Conservation (phyloP, 2,329 filamentous ascomycete species). For the Cordyceps sp. region DNA sequence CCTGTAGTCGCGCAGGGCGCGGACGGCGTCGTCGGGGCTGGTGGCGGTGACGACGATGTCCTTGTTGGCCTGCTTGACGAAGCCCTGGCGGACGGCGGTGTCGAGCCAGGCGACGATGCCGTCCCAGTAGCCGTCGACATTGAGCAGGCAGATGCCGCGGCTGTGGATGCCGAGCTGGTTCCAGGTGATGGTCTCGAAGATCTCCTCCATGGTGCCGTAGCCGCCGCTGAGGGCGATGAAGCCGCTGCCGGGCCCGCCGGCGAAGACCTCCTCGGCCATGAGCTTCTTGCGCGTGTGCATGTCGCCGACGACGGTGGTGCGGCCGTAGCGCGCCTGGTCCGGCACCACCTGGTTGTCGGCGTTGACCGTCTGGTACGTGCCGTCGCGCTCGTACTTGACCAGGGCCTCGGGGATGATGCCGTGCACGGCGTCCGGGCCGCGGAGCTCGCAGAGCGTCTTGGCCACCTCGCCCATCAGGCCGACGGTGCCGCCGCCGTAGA, state of each 20-base stretch:
- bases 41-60: constrained; percentile 66
- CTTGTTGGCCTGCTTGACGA: constrained; percentile 54
- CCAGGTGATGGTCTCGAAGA: constrained; percentile 85
- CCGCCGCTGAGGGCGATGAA: constrained; percentile 83
- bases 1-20: constrained; percentile 56
- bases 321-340: constrained; percentile 53
- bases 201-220: constrained; percentile 90
- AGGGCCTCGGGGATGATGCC: constrained; percentile 86
- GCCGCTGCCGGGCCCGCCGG: constrained; percentile 65
- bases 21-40: constrained; percentile 55
- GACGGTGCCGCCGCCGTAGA: constrained; percentile 89
- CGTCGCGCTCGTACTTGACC: constrained; percentile 59
- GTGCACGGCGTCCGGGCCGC: constrained; percentile 69
- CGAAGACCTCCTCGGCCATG: constrained; percentile 80
- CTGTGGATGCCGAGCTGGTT: constrained; percentile 91
- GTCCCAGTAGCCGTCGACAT: constrained; percentile 85
- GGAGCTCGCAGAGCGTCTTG: constrained; percentile 66
- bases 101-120: constrained; percentile 70
- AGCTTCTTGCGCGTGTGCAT: constrained; percentile 94
- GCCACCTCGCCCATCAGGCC: constrained; percentile 94
- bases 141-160: constrained; percentile 63
- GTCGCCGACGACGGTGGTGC: constrained; percentile 76
- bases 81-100: constrained; percentile 58
- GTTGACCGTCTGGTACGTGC: constrained; percentile 30
- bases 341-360: constrained; percentile 39